Conservation (phyloP, 345 rosid genomes). For the Citrus sp. region DNA sequence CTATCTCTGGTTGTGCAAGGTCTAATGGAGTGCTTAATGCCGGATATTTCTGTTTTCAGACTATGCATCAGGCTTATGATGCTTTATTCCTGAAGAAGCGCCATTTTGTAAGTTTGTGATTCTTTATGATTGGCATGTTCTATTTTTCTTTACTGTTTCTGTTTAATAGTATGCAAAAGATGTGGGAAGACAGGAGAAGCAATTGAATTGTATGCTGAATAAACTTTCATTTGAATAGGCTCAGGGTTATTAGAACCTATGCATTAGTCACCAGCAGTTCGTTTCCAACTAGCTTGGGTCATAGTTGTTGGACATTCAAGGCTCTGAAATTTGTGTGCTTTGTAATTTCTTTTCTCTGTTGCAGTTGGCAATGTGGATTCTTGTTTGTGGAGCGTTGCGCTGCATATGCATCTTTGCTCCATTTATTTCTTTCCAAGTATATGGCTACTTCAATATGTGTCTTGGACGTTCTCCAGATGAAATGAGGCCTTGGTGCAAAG, state of each 20-base stretch:
- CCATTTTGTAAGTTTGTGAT: constrained; percentile 46
- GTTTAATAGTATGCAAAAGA: neutral
- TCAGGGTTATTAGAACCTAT: neutral
- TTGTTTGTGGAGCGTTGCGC: constrained; percentile 55
- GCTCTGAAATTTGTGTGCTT: neutral
- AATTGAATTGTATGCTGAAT: neutral
- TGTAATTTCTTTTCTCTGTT: constrained; percentile 21
- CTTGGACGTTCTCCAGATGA: constrained; percentile 48
- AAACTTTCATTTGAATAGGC: neutral
- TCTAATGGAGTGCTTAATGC: constrained; percentile 95
- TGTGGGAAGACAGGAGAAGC: neutral
- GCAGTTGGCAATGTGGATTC: constrained; percentile 58
- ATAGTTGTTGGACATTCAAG: neutral
- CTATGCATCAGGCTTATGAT: constrained; percentile 70
- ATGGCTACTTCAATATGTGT: constrained; percentile 73
- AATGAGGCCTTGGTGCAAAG: constrained; percentile 86
- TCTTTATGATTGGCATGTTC: neutral
- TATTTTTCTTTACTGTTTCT: neutral
- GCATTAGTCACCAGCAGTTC: neutral
- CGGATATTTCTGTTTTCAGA: constrained; percentile 85
- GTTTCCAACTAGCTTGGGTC: neutral
- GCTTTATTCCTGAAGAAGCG: constrained; percentile 46
- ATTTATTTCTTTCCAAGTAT: constrained; percentile 79
- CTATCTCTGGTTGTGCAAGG: constrained; percentile 86
- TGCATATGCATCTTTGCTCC: constrained; percentile 62